phyloP scores from a whole-genome alignment of 164 flowering plant genomes.

The Buxus sempervirens region DNA sequence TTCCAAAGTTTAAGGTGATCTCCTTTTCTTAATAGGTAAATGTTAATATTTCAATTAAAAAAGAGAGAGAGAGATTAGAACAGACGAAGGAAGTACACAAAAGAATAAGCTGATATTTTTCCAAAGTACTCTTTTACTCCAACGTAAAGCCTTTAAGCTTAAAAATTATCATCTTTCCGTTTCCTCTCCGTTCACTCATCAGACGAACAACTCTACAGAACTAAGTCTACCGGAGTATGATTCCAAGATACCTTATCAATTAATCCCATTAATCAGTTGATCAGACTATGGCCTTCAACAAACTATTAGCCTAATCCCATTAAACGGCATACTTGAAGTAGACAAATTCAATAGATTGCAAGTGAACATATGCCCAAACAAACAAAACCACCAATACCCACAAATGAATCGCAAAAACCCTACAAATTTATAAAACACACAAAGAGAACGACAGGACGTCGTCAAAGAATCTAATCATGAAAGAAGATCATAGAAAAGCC shows the following conservation, averaged over 20 bases:
- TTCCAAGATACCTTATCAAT: neutral
- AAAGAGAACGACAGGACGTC: neutral
- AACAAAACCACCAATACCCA: neutral
- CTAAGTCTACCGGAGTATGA: neutral
- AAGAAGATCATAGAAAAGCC: constrained; percentile 1
- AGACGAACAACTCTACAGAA: neutral
- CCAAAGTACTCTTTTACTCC: no score
- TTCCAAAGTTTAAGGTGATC: no score
- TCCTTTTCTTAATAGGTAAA: no score
- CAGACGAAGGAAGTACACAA: no score
- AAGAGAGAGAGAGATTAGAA: no score
- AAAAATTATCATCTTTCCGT: neutral
- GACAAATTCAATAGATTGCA: neutral
- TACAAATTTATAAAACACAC: neutral
- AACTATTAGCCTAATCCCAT: neutral
- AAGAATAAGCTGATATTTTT: no score
- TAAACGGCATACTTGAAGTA: neutral
- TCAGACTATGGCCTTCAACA: neutral
- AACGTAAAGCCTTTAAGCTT: no score
- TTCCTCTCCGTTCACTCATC: neutral
- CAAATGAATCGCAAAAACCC: neutral
- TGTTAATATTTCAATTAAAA: no score
- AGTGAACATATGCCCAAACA: neutral
- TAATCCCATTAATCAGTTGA: neutral
- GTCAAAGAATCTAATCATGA: neutral